Evolutionary conservation across 2,329 filamentous ascomycete genomes (phyloP), one percentile per base, ranked within the genome.

Genomic region (Rosellinia necatrix): DNA sequence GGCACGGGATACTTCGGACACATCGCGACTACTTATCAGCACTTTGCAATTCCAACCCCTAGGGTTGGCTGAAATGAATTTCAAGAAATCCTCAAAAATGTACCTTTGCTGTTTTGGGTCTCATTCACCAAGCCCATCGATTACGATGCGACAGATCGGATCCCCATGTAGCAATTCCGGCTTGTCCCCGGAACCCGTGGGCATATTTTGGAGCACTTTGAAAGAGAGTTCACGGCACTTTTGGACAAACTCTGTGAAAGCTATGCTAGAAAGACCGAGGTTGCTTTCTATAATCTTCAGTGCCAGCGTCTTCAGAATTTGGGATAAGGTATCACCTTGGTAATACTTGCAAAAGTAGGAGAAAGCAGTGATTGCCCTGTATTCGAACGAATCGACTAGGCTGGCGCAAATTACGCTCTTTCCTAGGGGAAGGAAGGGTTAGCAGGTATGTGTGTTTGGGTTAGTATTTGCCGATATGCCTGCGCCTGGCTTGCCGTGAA

Each of bases 321-420:
- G 9, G 2, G 49, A 53, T n/a, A 22, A 46, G 6, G 30, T 47
- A 27, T 53, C 49, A 6, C 24, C 6, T 30, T 53, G 49, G 32
- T 53, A 24, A 34, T 53, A 46, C 46, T 40, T 53, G 32, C 49
- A 53, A 32, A 53, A 53, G 35, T 53, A 53, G 24, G 38, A 53
- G 15, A 53, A 17, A 30, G 49, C 40, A 19, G 49, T 32, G 21
- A 38, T 32, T 10, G 17, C 49, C 2, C 17, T 30, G 6, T 24
- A 15, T 40, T 53, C 4, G 5, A 47, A 17, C 17, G 21, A 40
- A 34, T 46, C 27, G 24, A 53, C 21, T 6, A 47, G 10, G 9
- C 50, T 34, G 4, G 41, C 50, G 25, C 41, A 53, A 35, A 53
- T 30, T 3, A 53, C 50, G 17, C 50, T 53, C 13, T 53, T 53